Base-by-base conservation (phyloP, 2,329 filamentous ascomycete genomes). In the Emydomyces testavorans region DNA sequence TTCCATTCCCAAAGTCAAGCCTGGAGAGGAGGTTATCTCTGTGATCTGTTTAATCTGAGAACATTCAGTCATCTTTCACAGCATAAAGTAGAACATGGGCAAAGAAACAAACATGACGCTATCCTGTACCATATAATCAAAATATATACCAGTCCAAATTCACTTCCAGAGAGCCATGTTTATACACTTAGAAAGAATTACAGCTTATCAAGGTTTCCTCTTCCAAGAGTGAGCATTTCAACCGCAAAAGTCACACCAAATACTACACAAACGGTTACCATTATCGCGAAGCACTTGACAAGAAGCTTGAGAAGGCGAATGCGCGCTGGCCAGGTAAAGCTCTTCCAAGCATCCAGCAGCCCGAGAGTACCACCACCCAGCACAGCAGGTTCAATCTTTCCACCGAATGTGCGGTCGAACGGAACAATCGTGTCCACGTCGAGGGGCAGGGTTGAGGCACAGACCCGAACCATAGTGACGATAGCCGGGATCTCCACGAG, bases 331-430 rank as follows among this genome's bases (percentile, higher is more conserved):
- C 77, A 77, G 62, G 82, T 78, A 64, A 94, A 89, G 29, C 79
- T 85, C 57, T 73, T 75, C 85, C 87, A 89, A 1, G 87, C 88
- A 57, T 90, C 83, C 42, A 77, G 63, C 59, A 90, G 75, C 34
- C 82, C 77, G 52, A 85, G 74, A 55, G 78, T 80, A 55, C 85
- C 84, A 53, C 74, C 77, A 47, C 83, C 85, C n/a, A 87, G 71
- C 42, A 87, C 74, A 51, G 78, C 76, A n/a, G 85, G 80, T 54
- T 82, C 78, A 23, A 90, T 78, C 61, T 80, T 83, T 57, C 85
- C 85, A 53, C 76, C 78, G 60, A 93, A 93, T 24, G 82, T 82
- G 54, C 88, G 84, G 71, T 96, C 90, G 59, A 96, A 94, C 26
- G 86, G 82, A 29, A 96, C 81, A 54, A 95, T 84, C 21, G 85